Evolutionary conservation across 441 rosid species (phyloP), one percentile per base, ranked within the genome.

Genomic region (Arabidopsis hybrid): DNA sequence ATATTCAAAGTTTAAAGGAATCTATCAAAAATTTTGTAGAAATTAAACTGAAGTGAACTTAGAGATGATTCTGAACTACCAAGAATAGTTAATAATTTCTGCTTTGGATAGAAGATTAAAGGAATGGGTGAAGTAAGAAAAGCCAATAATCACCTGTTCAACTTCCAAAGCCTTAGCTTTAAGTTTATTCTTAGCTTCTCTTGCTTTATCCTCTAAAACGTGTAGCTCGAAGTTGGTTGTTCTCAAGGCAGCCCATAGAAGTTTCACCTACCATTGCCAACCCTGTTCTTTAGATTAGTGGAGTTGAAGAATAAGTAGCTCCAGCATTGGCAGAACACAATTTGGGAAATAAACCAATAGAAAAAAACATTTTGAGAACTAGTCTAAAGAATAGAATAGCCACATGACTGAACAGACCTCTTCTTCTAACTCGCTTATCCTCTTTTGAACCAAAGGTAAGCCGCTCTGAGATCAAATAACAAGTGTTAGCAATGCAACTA

Each of bases 191-290:
- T 87, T 88, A n/a, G 87, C 84, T 11, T 85, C 89, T 76, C 71
- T 74, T 1, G 80, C 97, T 76, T 79, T 84, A 11, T 83, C 82
- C 75, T 86, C 75, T 60, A 88, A 70, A 73, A 86, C 86, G 75
- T 94, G 88, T 75, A 89, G 74, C 72, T 89, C 91, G 77, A 92
- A 94, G 73, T 94, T 92, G 87, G 76, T 84, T 81, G 78, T 85
- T 81, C 97, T 86, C 58, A 79, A 85, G 81, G 76, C 79, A 72
- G 86, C 85, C 97, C 97, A 92, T 1, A 90, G 85, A 46, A 49
- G 65, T 70, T 83, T 84, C 42, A 86, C 85, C 99, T 91, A 86
- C 26, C 62, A 82, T 78, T 67, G 68, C 52, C 71, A 78, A 77
- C 56, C 80, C 79, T 79, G 77, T 73, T 67, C 12, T 39, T 75